phyloP scores from a whole-genome alignment of 805 yeast genomes.

The Yarrowia hollandica region DNA sequence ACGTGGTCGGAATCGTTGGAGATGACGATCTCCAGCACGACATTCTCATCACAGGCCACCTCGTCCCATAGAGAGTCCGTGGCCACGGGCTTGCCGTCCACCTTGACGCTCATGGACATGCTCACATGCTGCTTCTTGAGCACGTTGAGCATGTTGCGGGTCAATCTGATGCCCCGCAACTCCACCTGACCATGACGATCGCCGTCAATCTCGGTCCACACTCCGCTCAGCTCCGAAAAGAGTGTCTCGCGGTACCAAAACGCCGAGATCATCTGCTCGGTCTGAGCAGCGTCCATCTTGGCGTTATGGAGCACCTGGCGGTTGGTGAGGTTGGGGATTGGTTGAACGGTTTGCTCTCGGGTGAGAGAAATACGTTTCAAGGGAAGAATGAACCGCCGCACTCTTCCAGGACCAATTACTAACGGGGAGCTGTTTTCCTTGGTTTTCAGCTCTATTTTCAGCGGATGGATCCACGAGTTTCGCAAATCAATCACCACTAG shows the following conservation, averaged over 20 bases:
- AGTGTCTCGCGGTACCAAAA: slow-evolving; percentile 83
- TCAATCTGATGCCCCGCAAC: slow-evolving; percentile 62
- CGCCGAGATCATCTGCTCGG: slow-evolving; percentile 53
- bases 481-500: slow-evolving; percentile 71
- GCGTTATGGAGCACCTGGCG: slow-evolving; percentile 65
- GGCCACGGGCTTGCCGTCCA: slow-evolving; percentile 42
- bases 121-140: slow-evolving; percentile 40
- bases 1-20: slow-evolving; percentile 48
- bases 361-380: slow-evolving; percentile 54
- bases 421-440: slow-evolving; percentile 30
- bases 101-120: slow-evolving; percentile 29
- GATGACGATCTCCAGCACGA: slow-evolving; percentile 52
- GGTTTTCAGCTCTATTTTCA: slow-evolving; percentile 40
- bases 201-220: slow-evolving; percentile 52
- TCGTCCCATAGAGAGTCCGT: slow-evolving; percentile 18
- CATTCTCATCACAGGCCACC: slow-evolving; percentile 40
- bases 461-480: slow-evolving; percentile 69
- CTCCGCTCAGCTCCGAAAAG: slow-evolving; percentile 58
- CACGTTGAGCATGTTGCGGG: slow-evolving; percentile 58
- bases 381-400: slow-evolving; percentile 69
- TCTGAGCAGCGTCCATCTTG: slow-evolving; percentile 55
- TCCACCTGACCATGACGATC: slow-evolving; percentile 59
- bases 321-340: slow-evolving; percentile 69
- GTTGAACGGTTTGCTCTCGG: slow-evolving; percentile 47
- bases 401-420: slow-evolving; percentile 47